phyloP scores from a whole-genome alignment of 75 land plant genomes.

The Pinus albicaulis region DNA sequence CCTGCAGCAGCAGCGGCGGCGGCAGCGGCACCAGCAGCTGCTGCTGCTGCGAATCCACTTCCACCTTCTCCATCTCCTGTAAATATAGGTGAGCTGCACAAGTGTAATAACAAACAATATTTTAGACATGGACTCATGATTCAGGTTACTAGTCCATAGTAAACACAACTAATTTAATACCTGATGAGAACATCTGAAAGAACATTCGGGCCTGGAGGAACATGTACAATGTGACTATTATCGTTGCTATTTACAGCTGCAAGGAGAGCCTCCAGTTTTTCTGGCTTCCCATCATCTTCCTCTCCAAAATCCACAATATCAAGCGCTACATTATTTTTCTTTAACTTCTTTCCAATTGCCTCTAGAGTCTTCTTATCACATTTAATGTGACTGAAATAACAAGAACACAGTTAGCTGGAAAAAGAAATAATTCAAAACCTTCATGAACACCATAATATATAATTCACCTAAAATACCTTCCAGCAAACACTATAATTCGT shows the following conservation, averaged over 20 bases:
- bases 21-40: conserved; percentile 51
- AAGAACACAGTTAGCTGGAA: neutral
- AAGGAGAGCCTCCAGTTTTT: conserved; percentile 80
- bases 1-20: conserved; percentile 92
- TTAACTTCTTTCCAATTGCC: conserved; percentile 83
- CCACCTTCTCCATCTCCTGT: conserved; percentile 96
- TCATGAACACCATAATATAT: neutral
- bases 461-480: conserved; percentile 52
- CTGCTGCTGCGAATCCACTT: conserved; percentile 92
- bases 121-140: neutral
- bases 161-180: conserved; percentile 16
- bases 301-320: conserved; percentile 93
- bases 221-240: conserved; percentile 90
- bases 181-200: conserved; percentile 87
- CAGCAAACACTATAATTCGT: conserved; percentile 89
- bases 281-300: conserved; percentile 80
- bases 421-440: neutral
- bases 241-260: conserved; percentile 85
- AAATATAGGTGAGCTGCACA: conserved; percentile 83
- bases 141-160: neutral
- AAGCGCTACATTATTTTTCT: conserved; percentile 92
- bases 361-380: conserved; percentile 83
- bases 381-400: conserved; percentile 57
- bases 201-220: conserved; percentile 68
- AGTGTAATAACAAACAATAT: neutral